Percentiles rank a stretch among this genome's conserved stretches.
Conservation (phyloP, 768 basidiomycete genomes). For the Podaxis sp. region DNA sequence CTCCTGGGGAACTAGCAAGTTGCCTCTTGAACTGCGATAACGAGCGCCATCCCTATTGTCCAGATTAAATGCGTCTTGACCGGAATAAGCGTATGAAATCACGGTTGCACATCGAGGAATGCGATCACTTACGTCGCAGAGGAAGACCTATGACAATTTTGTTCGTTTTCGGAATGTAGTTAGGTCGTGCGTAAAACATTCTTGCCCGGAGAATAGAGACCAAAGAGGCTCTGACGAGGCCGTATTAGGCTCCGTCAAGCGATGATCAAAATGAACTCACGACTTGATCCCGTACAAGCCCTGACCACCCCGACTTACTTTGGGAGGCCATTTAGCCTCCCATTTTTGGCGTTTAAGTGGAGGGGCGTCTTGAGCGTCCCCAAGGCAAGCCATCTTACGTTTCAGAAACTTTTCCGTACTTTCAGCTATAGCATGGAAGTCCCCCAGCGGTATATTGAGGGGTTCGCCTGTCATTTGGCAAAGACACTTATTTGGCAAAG, state of each 20-base stretch:
- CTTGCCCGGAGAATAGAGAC: constrained; percentile 47
- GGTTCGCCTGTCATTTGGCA: constrained; percentile 81
- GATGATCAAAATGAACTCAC: neutral
- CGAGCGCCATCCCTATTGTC: constrained; percentile 25
- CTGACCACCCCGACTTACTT: neutral
- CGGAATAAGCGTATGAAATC: constrained; percentile 8
- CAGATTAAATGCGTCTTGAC: constrained; percentile 55
- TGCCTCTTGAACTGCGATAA: neutral
- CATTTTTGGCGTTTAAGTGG: constrained; percentile 7
- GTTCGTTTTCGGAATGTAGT: constrained; percentile 42
- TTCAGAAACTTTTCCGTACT: neutral
- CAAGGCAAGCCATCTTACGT: neutral
- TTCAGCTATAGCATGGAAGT: constrained; percentile 15
- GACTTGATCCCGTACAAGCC: neutral
- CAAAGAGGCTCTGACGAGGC: constrained; percentile 42
- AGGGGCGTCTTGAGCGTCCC: neutral
- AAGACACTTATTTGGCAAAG: constrained; percentile 78
- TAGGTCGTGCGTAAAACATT: constrained; percentile 67
- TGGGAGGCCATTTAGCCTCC: neutral
- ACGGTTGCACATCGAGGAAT: neutral
- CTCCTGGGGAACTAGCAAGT: constrained; percentile 19
- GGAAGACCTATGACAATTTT: constrained; percentile 63
- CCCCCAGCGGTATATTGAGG: constrained; percentile 35
- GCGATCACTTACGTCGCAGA: constrained; percentile 47
- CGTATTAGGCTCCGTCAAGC: neutral